Evolutionary conservation across 2,329 filamentous ascomycete species (phyloP).

Genomic region (Alternaria novae-zelandiae): DNA sequence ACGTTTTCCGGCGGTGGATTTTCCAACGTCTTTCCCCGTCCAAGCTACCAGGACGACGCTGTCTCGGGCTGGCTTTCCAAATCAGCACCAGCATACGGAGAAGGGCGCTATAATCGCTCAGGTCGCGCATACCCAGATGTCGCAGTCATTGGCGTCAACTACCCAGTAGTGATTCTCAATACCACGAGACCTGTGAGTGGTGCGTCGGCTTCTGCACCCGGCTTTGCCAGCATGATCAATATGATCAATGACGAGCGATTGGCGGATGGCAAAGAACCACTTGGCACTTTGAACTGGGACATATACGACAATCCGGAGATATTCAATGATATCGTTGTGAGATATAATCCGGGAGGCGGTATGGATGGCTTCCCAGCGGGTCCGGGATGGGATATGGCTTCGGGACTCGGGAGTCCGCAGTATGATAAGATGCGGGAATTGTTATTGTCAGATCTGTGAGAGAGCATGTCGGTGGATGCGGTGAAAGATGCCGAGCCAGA

Average conservation of each 20-base stretch:
- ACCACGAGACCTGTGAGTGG: constrained; percentile 50
- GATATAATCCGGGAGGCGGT: constrained; percentile 42
- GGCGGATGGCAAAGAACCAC: constrained; percentile 51
- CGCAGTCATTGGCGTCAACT: constrained; percentile 61
- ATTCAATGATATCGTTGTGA: constrained; percentile 51
- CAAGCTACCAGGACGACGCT: constrained; percentile 51
- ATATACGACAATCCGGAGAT: constrained; percentile 57
- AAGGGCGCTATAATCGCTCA: constrained; percentile 18
- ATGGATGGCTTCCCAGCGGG: constrained; percentile 35
- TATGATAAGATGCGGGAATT: constrained; percentile 25
- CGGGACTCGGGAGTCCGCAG: constrained; percentile 26
- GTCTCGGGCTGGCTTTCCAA: constrained; percentile 16
- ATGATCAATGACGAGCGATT: constrained; percentile 66
- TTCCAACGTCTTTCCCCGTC: constrained; percentile 54
- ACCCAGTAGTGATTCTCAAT: constrained; percentile 47
- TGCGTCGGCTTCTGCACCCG: constrained; percentile 62
- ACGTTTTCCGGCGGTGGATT: constrained; percentile 51
- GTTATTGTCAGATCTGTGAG: constrained; percentile 8
- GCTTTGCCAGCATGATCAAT: constrained; percentile 62
- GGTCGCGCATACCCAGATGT: constrained; percentile 68
- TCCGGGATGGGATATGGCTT: constrained; percentile 38
- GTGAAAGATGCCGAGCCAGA: neutral
- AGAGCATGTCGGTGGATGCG: neutral
- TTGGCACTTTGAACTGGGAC: constrained; percentile 66
- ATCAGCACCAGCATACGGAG: constrained; percentile 11